These are phyloP conservation scores for Mycosphaerella sp. DNA, from an alignment of 2,329 filamentous ascomycete species.

Conservation along the genomic window DNA sequence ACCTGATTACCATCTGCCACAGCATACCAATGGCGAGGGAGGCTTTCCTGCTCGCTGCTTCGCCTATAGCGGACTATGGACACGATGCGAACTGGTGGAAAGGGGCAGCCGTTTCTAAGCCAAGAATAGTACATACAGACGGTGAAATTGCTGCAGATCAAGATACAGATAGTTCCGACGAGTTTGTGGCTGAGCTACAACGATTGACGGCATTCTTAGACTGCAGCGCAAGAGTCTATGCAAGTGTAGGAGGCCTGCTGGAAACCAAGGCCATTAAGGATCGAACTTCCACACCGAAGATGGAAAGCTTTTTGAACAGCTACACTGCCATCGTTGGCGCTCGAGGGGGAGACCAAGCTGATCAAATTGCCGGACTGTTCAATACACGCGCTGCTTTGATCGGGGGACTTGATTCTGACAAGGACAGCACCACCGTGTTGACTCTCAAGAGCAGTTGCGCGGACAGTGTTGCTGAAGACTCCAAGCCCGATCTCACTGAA, in stretches of 20 bases:
- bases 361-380: constrained; percentile 23
- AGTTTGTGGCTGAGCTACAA: constrained; percentile 52
- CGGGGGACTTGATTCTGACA: background rate
- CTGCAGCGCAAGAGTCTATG: constrained; percentile 52
- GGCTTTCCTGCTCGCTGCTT: constrained; percentile 46
- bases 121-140: constrained; percentile 45
- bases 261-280: constrained; percentile 24
- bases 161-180: constrained; percentile 36
- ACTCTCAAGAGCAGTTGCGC: background rate
- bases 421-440: background rate
- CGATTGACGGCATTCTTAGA: constrained; percentile 57
- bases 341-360: constrained; percentile 6
- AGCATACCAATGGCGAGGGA: constrained; percentile 54
- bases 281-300: constrained; percentile 6
- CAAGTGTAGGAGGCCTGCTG: constrained; percentile 47
- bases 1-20: constrained; percentile 56
- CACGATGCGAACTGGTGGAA: constrained; percentile 57
- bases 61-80: constrained; percentile 47
- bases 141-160: constrained; percentile 24
- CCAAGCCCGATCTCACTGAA: constrained; percentile 19
- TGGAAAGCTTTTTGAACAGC: constrained; percentile 23
- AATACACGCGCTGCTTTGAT: constrained; percentile 25
- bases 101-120: constrained; percentile 46
- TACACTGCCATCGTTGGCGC: constrained; percentile 21
- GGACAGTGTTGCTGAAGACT: constrained; percentile 1